Evolutionary conservation across 2,329 filamentous ascomycete species (phyloP), one percentile per base, ranked within the genome.

Genomic region (Herpotrichia juniperi): DNA sequence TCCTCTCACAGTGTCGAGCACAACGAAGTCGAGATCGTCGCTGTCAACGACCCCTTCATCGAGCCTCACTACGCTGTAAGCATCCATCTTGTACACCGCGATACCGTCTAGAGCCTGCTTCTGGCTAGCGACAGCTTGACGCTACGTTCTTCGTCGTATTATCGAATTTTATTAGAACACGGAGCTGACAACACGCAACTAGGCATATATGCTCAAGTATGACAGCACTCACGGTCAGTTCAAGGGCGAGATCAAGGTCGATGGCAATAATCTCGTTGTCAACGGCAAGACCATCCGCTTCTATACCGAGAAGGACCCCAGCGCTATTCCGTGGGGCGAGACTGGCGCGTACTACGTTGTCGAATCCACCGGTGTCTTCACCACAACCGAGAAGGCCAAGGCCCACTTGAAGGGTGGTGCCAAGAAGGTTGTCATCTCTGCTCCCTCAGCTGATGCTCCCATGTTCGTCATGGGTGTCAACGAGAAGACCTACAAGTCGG

Each of bases 401-500:
- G 90, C 90, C 70, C 93, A 97, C 82, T 87, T 97, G 83, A 88
- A 90, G 82, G 93, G 93, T 77, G 93, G 93, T 79, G 93, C 93
- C 79, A 97, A 97, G 91, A 96, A 96, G 88, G 93, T 83, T 59
- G 77, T 83, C 74, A 83, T 93, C 85, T 94, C 90, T 67, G 90
- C 91, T 74, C 91, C 91, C 72, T 96, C 91, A 59, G 89, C 90
- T 67, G 94, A 99, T 83, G 94, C 94, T 74, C 93, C 93, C 77
- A 99, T 99, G 94, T 99, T 96, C 87, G 94, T 99, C 77, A 96
- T 97, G 88, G 94, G 94, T 78, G 94, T 99, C 83, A 99, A 97
- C 87, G 84, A 97, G 82, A 86, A 93, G 79, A 84, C 80, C 72
- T 97, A 97, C 88, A 93, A 90, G 79, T 87, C 89, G 77, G 90